These are phyloP conservation scores for Pyricularia pennisetigena DNA, from an alignment of 2,329 filamentous ascomycete genomes.

Conservation along the genomic window DNA sequence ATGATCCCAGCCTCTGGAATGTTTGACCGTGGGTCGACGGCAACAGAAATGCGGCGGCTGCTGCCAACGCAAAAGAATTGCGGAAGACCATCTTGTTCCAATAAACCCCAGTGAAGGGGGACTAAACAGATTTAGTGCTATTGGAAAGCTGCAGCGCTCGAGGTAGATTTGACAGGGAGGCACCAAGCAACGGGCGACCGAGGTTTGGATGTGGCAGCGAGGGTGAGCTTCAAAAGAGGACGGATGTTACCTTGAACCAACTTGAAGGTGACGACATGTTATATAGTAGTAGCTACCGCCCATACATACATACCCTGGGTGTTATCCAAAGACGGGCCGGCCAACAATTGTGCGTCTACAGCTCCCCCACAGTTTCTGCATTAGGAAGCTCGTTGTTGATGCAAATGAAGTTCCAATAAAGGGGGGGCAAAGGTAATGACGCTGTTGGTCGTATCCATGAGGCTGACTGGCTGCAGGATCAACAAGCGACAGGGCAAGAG, in stretches of 20 bases:
- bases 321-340: background rate
- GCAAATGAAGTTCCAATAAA: background rate
- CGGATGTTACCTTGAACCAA: background rate
- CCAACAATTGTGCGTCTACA: background rate
- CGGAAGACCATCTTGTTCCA: background rate
- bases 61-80: background rate
- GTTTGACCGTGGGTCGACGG: constrained; percentile 37
- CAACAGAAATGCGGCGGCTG: background rate
- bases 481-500: background rate
- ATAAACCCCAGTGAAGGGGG: background rate
- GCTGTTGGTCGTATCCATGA: background rate
- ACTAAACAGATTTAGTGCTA: background rate
- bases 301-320: background rate
- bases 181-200: background rate
- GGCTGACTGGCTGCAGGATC: background rate
- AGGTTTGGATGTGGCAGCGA: background rate
- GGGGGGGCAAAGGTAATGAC: background rate
- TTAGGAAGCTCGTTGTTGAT: background rate
- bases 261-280: background rate
- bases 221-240: background rate
- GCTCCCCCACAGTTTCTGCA: background rate
- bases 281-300: background rate
- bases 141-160: background rate
- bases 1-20: constrained; percentile 49
- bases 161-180: background rate